Evolutionary conservation across 2,329 filamentous ascomycete species (phyloP).

Genomic region (Aspergillus carbonarius): DNA sequence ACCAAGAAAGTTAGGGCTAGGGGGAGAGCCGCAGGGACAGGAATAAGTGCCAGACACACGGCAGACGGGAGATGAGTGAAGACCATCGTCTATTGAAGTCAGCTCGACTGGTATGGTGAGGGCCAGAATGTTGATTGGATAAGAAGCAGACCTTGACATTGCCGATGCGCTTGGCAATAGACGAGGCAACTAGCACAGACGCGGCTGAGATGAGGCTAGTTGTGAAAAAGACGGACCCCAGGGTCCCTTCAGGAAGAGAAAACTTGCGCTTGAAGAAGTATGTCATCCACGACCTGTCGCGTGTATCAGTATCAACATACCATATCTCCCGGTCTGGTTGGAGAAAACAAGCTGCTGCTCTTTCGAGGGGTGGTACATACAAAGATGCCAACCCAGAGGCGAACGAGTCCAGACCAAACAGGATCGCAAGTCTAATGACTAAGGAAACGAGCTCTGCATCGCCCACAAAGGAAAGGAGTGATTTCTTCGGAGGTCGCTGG

Average conservation of each 20-base stretch:
- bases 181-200: slow-evolving; percentile 54
- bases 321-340: slow-evolving; percentile 4
- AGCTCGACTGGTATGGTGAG: background rate
- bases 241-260: slow-evolving; percentile 50
- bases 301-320: slow-evolving; percentile 16
- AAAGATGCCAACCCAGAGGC: slow-evolving; percentile 68
- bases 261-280: slow-evolving; percentile 60
- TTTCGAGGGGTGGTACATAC: slow-evolving; percentile 40
- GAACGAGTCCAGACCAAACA: slow-evolving; percentile 69
- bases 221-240: slow-evolving; percentile 56
- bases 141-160: slow-evolving; percentile 43
- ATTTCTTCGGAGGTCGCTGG: slow-evolving; percentile 27
- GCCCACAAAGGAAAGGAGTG: slow-evolving; percentile 56
- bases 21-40: slow-evolving; percentile 54
- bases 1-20: slow-evolving; percentile 61
- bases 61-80: slow-evolving; percentile 71
- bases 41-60: slow-evolving; percentile 63
- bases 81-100: slow-evolving; percentile 63
- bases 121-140: background rate
- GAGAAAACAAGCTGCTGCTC: slow-evolving; percentile 3
- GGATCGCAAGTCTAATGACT: slow-evolving; percentile 57
- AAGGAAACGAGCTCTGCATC: slow-evolving; percentile 45
- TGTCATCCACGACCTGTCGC: slow-evolving; percentile 49
- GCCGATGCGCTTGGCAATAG: slow-evolving; percentile 64
- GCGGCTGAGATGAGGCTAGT: slow-evolving; percentile 45